Base-by-base conservation (phyloP, 345 rosid species). In the Eucalyptus rudis region DNA sequence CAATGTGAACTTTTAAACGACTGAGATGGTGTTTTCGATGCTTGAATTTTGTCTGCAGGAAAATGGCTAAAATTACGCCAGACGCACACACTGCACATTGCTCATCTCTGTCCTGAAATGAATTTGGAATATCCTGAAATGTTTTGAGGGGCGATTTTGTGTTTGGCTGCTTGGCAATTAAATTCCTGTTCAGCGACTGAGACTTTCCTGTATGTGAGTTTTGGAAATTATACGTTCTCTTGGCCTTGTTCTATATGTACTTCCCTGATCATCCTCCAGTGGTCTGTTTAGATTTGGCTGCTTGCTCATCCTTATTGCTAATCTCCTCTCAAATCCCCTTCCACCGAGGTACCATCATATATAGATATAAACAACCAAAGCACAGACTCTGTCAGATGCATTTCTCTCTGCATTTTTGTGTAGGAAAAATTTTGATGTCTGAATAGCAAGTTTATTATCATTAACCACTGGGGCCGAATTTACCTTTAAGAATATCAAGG, bases 311-410 rank as follows among this genome's bases (percentile, higher is more conserved):
- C 58, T 1, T 52, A 52, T 52, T 52, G 58, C 58, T 52, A 3
- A 52, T 64, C 71, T 56, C 6, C 62, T 59, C 66, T 59, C 13
- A 27, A 59, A 2, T 59, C 66, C 31, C 66, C 66, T 12, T 12
- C 66, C 7, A 0, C 62, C 66, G 8, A 12, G 66, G 66, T 59
- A 27, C 1, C 31, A n/a, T n/a, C n/a, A n/a, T n/a, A n/a, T n/a
- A 33, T 4, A 13, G 36, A 64, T 64, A 14, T 64, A n/a, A n/a
- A 64, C 19, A 7, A 64, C 36, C 36, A n/a, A 64, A n/a, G 40
- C 2, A 0, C 31, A 3, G 36, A n/a, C 36, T 14, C 19, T 64
- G 76, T 14, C 76, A n/a, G 0, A 31, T 0, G 6, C 40, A 31
- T 66, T 66, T 66, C 79, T 31, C 22, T 31, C 11, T 66, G 40